A percentile compares a stretch with the other conserved stretches of the same genome.
Conservation (phyloP, 208 protist species). For the Wallacemonas sp. region DNA sequence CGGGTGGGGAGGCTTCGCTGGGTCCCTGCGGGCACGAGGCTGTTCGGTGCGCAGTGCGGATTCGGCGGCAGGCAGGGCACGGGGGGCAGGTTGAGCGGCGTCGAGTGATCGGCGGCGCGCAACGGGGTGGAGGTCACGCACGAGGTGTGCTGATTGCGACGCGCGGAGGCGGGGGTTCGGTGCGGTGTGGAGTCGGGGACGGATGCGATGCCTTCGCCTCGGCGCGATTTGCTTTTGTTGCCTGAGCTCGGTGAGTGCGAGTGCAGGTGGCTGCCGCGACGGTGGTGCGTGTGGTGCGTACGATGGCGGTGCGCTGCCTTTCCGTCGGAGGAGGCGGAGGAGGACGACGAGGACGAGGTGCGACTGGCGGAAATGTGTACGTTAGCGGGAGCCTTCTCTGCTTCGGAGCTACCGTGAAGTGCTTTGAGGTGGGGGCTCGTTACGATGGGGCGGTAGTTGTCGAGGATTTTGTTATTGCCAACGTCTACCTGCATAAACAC, state of each 20-base stretch:
- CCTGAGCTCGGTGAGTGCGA: constrained; percentile 9
- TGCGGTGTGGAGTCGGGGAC: not conserved
- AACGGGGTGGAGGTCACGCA: not conserved
- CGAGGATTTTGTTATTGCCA: constrained; percentile 48
- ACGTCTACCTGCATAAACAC: constrained; percentile 53
- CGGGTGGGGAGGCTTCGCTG: not conserved
- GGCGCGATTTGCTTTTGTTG: constrained; percentile 1
- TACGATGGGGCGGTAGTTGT: constrained; percentile 39
- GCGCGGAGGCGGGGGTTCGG: not conserved
- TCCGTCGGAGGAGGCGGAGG: not conserved
- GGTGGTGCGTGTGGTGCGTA: not conserved
- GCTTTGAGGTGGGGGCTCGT: constrained; percentile 27
- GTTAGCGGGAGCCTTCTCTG: not conserved
- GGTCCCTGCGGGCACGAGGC: not conserved
- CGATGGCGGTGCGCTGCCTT: not conserved
- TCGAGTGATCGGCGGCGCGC: not conserved
- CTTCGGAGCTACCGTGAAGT: not conserved
- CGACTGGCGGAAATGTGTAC: not conserved
- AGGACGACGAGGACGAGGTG: constrained; percentile 1
- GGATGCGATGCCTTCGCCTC: not conserved
- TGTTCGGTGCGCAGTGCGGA: not conserved
- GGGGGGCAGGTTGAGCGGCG: not conserved
- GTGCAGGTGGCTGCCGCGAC: not conserved
- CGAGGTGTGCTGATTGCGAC: not conserved
- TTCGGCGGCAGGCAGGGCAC: not conserved